phyloP scores from a whole-genome alignment of 306 rosid species.

The Cicer judaicum region DNA sequence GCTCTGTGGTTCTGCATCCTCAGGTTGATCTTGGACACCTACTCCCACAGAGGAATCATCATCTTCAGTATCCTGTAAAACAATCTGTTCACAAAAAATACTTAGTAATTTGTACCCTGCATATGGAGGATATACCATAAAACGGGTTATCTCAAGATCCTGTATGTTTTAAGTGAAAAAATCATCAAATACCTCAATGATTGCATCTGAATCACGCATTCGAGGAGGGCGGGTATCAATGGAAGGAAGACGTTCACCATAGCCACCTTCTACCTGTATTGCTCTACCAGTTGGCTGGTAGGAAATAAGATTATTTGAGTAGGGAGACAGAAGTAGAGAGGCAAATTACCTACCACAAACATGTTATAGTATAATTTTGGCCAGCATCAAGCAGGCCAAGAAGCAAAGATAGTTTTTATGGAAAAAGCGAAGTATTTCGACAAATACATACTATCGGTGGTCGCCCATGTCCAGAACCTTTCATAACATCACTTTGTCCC shows the following conservation, averaged over 20 bases:
- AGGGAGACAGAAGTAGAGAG: conserved; percentile 28
- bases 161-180: conserved; percentile 30
- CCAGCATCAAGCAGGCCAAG: conserved; percentile 35
- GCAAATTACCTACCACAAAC: conserved; percentile 26
- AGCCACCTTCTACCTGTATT: conserved; percentile 98
- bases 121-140: conserved; percentile 11
- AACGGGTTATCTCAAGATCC: conserved; percentile 20
- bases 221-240: conserved; percentile 96
- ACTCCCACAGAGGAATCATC: conserved; percentile 78
- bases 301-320: conserved; percentile 29
- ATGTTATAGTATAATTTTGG: conserved; percentile 30
- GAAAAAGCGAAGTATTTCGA: conserved; percentile 16
- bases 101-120: conserved; percentile 36
- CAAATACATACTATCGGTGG: conserved; percentile 75
- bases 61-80: conserved; percentile 83
- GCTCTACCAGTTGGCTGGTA: conserved; percentile 99
- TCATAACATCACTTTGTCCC: conserved; percentile 66
- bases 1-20: conserved; percentile 57
- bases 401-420: background rate
- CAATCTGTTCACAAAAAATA: conserved; percentile 71
- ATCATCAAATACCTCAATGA: conserved; percentile 81
- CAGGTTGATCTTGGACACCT: conserved; percentile 59
- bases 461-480: conserved; percentile 71
- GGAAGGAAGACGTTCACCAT: conserved; percentile 95
- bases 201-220: conserved; percentile 94